These are phyloP conservation scores for Cryptococcus floricola DNA, from an alignment of 1,284 basidiomycete genomes.

Conservation along the genomic window DNA sequence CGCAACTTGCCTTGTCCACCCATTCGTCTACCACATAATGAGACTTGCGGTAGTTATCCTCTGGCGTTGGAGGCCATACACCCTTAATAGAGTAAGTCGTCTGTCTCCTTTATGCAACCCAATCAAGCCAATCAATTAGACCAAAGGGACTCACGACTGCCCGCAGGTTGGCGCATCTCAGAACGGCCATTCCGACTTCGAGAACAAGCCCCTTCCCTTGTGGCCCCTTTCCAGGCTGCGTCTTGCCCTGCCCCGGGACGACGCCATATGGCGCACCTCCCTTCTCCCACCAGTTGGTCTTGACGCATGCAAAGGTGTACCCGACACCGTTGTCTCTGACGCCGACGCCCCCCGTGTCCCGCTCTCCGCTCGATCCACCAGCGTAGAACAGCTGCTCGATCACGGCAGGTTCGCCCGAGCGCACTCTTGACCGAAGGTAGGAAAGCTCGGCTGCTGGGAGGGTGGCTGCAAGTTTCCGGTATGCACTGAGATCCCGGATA, in stretches of 20 bases:
- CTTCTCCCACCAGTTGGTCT: constrained; percentile 5
- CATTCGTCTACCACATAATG: constrained; percentile 75
- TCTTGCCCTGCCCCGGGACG: constrained; percentile 46
- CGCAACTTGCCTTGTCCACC: constrained; percentile 64
- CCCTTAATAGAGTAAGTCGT: constrained; percentile 48
- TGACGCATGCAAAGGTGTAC: constrained; percentile 30
- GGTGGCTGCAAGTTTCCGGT: constrained; percentile 68
- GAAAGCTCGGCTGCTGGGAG: constrained; percentile 67
- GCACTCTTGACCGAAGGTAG: constrained; percentile 64
- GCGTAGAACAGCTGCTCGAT: constrained; percentile 67
- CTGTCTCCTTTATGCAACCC: background rate
- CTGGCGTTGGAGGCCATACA: constrained; percentile 76
- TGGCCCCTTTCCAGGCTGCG: constrained; percentile 23
- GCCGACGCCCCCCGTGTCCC: constrained; percentile 22
- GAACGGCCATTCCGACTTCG: constrained; percentile 76
- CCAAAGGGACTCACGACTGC: constrained; percentile 51
- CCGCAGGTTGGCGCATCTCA: constrained; percentile 68
- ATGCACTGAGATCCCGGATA: constrained; percentile 64
- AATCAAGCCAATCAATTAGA: background rate
- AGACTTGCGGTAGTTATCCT: constrained; percentile 74
- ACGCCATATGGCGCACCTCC: constrained; percentile 32
- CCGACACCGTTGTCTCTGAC: constrained; percentile 56
- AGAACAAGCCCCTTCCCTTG: constrained; percentile 55
- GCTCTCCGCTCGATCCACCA: constrained; percentile 54
- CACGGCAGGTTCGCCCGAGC: constrained; percentile 64